Conservation (phyloP, 352 stramenopile species). For the Thraustotheca clavata region DNA sequence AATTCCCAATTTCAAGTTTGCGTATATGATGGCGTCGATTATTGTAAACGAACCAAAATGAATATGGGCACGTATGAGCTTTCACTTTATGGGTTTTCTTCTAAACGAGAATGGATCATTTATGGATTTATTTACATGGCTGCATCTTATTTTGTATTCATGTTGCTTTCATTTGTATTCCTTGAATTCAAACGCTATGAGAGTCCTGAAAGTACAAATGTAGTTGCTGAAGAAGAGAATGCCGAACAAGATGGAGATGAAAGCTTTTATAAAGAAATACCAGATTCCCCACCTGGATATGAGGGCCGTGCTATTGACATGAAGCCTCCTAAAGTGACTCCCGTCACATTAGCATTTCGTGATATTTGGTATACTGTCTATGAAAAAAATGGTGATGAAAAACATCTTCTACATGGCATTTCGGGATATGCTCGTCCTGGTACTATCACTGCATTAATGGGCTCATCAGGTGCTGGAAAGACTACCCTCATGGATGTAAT, state of each 20-base stretch:
- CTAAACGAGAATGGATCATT: conserved; percentile 36
- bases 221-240: conserved; percentile 25
- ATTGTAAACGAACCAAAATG: conserved; percentile 31
- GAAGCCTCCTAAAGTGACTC: conserved; percentile 27
- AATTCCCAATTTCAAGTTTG: conserved; percentile 31
- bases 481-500: conserved; percentile 95
- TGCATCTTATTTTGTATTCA: conserved; percentile 43
- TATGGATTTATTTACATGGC: conserved; percentile 41
- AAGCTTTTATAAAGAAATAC: conserved; percentile 26
- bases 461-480: conserved; percentile 77
- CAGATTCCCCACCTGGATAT: conserved; percentile 10
- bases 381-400: conserved; percentile 26
- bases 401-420: conserved; percentile 54
- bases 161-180: conserved; percentile 35
- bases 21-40: conserved; percentile 32
- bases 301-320: neutral
- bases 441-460: conserved; percentile 62
- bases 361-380: conserved; percentile 42
- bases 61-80: conserved; percentile 48
- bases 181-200: conserved; percentile 61
- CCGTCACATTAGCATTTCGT: conserved; percentile 43
- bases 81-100: conserved; percentile 35
- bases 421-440: conserved; percentile 45
- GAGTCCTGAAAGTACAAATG: conserved; percentile 35
- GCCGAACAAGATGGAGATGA: conserved; percentile 1